phyloP scores from a whole-genome alignment of 2,329 filamentous ascomycete genomes.

The Colletotrichum melonis region DNA sequence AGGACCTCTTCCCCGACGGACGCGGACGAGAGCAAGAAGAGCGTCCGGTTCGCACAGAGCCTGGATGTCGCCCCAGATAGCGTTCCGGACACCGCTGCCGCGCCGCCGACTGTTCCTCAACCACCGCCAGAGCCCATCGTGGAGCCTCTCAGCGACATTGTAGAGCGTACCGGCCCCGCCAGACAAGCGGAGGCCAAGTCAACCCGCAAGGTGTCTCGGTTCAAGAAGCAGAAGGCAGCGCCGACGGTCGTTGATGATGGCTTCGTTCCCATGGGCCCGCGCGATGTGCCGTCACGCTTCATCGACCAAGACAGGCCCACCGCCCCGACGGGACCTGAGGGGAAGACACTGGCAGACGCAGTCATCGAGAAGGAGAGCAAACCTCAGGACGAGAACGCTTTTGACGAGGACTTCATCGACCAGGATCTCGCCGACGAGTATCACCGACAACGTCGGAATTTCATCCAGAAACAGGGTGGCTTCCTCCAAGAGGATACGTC shows the following conservation, averaged over 20 bases:
- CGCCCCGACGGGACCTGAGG: slow-evolving; percentile 61
- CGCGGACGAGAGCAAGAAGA: slow-evolving; percentile 65
- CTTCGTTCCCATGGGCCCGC: slow-evolving; percentile 53
- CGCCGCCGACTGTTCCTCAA: neutral
- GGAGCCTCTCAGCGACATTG: slow-evolving; percentile 64
- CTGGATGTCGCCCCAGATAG: slow-evolving; percentile 73
- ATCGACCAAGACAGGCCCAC: slow-evolving; percentile 49
- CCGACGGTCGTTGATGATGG: slow-evolving; percentile 40
- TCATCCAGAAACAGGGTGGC: slow-evolving; percentile 86
- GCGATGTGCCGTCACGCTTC: slow-evolving; percentile 55
- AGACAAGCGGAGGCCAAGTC: slow-evolving; percentile 42
- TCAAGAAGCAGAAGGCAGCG: slow-evolving; percentile 53
- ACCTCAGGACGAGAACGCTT: slow-evolving; percentile 40
- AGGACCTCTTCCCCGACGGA: slow-evolving; percentile 30
- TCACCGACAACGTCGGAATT: slow-evolving; percentile 82
- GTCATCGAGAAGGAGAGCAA: slow-evolving; percentile 65
- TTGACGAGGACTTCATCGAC: slow-evolving; percentile 74
- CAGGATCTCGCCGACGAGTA: slow-evolving; percentile 87
- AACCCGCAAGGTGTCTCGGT: slow-evolving; percentile 59
- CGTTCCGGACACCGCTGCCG: neutral
- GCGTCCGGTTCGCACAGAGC: slow-evolving; percentile 81
- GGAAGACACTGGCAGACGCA: slow-evolving; percentile 68
- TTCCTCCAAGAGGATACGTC: slow-evolving; percentile 80
- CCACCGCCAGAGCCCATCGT: slow-evolving; percentile 46
- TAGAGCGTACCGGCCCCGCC: slow-evolving; percentile 55